phyloP scores from a whole-genome alignment of 1,284 basidiomycete genomes.

The Tylopilus sp. region DNA sequence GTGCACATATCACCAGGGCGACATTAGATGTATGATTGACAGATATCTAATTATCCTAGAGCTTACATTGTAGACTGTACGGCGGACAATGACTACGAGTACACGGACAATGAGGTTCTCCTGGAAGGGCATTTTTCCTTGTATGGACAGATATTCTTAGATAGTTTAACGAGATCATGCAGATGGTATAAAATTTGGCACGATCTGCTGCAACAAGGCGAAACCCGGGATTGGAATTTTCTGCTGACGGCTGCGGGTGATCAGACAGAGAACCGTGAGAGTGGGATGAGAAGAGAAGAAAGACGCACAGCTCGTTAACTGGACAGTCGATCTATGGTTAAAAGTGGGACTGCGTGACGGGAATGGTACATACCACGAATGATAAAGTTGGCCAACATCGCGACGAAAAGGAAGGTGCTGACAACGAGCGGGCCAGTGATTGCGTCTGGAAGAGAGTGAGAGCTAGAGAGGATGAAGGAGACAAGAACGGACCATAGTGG shows the following conservation, averaged over 20 bases:
- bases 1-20: not conserved
- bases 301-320: slow-evolving; percentile 44
- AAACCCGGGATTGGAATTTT: slow-evolving; percentile 34
- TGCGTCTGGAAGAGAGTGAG: slow-evolving; percentile 54
- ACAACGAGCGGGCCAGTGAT: slow-evolving; percentile 80
- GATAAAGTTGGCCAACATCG: slow-evolving; percentile 84
- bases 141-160: not conserved
- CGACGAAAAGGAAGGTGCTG: slow-evolving; percentile 77
- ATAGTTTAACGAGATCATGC: slow-evolving; percentile 2
- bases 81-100: too few species aligned
- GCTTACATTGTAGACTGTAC: not conserved
- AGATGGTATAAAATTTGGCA: slow-evolving; percentile 24
- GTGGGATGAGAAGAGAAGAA: not conserved
- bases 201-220: slow-evolving; percentile 24
- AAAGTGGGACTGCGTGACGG: not conserved
- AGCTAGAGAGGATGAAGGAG: not conserved
- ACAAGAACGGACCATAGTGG: slow-evolving; percentile 72
- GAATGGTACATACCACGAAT: slow-evolving; percentile 61
- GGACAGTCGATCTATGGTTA: not conserved
- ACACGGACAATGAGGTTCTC: not conserved
- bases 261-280: not conserved
- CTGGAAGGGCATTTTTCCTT: not conserved
- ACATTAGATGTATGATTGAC: not conserved
- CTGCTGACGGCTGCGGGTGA: slow-evolving; percentile 23
- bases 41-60: not conserved